These are phyloP conservation scores for Anisodus acutangulus DNA, from an alignment of 257 asterid genomes.

Conservation along the genomic window DNA sequence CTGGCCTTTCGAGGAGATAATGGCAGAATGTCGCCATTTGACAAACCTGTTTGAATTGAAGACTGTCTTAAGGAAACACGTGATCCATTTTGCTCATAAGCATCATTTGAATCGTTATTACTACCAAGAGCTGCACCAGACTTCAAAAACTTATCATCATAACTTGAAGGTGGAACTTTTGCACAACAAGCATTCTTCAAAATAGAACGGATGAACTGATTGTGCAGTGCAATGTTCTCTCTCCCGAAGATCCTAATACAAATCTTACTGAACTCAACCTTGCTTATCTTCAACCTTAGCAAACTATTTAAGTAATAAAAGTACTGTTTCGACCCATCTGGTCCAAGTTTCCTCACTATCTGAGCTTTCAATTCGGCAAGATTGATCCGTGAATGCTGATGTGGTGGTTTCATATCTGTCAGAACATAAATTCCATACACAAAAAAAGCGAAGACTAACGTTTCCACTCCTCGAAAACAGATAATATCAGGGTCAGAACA, in stretches of 20 bases:
- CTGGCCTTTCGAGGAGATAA: constrained; percentile 67
- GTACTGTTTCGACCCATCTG: constrained; percentile 66
- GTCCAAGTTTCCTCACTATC: constrained; percentile 67
- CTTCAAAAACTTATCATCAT: constrained; percentile 41
- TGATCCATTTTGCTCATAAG: constrained; percentile 51
- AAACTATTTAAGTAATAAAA: constrained; percentile 61
- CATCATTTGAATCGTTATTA: constrained; percentile 41
- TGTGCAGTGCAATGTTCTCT: constrained; percentile 68
- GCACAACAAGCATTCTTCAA: constrained; percentile 64
- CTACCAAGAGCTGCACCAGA: constrained; percentile 36
- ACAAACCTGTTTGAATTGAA: constrained; percentile 46
- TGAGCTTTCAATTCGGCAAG: constrained; percentile 69
- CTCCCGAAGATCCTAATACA: constrained; percentile 64
- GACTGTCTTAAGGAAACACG: constrained; percentile 36
- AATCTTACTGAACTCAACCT: constrained; percentile 65
- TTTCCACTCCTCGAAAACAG: neutral
- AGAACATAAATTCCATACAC: constrained; percentile 45
- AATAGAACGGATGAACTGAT: constrained; percentile 65
- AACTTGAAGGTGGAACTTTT: constrained; percentile 54
- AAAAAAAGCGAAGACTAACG: constrained; percentile 36
- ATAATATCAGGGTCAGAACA: neutral
- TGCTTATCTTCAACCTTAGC: constrained; percentile 63
- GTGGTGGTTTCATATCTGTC: constrained; percentile 69
- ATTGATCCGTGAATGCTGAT: constrained; percentile 64
- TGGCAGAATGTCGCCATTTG: constrained; percentile 60